Evolutionary conservation across 2,329 filamentous ascomycete genomes (phyloP), one percentile per base, ranked within the genome.

Genomic region (Ophiostoma ips): DNA sequence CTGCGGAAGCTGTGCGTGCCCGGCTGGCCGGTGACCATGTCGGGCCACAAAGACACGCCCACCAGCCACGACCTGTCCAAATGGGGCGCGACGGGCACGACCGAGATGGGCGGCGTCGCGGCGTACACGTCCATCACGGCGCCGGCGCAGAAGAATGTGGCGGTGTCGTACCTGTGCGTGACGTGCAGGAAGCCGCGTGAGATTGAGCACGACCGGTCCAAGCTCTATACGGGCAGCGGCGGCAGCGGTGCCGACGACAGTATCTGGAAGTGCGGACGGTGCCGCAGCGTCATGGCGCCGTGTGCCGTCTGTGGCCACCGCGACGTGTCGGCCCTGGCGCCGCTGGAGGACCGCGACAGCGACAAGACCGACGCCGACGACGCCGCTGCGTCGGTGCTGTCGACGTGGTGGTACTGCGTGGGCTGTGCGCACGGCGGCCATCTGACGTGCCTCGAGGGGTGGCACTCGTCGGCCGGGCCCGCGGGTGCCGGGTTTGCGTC

Each of bases 351-450:
- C 5, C 3, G 1, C 15, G 12, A 13, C 19, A 10, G 11, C 6
- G 24, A 38, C 33, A 12, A 30, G 21, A 13, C 18, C 21, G 9
- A 5, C 7, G 5, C 8, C 9, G 21, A 15, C 30, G 18, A 30
- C 9, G 10, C 3, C 24, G 18, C 15, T 13, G 45, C 50, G 36
- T 56, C 60, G 1, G 58, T 64, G 5, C 55, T 72, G 28, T 63
- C 66, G 0, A 70, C 70, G 2, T 83, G 79, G 79, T 82, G 76
- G 75, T 77, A 76, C 57, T 83, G 79, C 52, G 72, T 74, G 1
- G 75, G 73, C 12, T 83, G 79, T 57, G 71, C 71, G 1, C 79
- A 83, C 56, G 79, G 79, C 28, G 79, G 79, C 0, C 79, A 83
- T 60, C 69, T 73, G 0, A 71, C 71, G 0, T 83, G 79, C 52